Evolutionary conservation across 306 rosid genomes (phyloP), one percentile per base, ranked within the genome.

Genomic region (Castanea crenata): DNA sequence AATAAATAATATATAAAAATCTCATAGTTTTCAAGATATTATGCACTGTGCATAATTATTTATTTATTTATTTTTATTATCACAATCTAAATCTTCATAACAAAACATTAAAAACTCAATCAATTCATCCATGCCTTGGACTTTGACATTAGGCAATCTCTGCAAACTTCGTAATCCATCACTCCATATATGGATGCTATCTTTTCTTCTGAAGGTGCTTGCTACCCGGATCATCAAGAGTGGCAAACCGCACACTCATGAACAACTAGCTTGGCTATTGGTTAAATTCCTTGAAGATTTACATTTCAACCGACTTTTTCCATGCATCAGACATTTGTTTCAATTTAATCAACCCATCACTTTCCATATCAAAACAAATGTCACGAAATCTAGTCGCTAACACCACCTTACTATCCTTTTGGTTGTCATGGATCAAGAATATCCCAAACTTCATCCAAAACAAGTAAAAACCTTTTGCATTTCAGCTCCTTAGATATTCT

Each of bases 381-480:
- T 1, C 21, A 15, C 25, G 65, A 12, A 27, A 49, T 14, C 52
- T 77, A 46, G 76, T 67, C 12, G 69, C 32, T 23, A 85, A 71
- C 25, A 78, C 73, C 64, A 81, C 83, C 70, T 81, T 75, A n/a
- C 85, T 25, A 12, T 44, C 29, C 3, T 25, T 78, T n/a, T 78
- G 23, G 55, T 55, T 21, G 4, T 29, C 9, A 23, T 31, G 76
- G 55, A 65, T 85, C 12, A 11, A 69, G 27, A 6, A 3, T 2
- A 8, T 14, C 23, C 61, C 21, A 74, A 19, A 82, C 83, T 27
- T 52, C 83, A 78, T 85, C 88, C 75, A 85, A 58, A 70, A 85
- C 56, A 74, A 85, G 56, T 15, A 85, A 57, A 27, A 64, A 85
- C 67, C 5, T 81, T 69, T 78, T 75, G 0, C 2, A 15, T 57